Base-by-base conservation (phyloP, 345 rosid genomes). In the Brassica incana region DNA sequence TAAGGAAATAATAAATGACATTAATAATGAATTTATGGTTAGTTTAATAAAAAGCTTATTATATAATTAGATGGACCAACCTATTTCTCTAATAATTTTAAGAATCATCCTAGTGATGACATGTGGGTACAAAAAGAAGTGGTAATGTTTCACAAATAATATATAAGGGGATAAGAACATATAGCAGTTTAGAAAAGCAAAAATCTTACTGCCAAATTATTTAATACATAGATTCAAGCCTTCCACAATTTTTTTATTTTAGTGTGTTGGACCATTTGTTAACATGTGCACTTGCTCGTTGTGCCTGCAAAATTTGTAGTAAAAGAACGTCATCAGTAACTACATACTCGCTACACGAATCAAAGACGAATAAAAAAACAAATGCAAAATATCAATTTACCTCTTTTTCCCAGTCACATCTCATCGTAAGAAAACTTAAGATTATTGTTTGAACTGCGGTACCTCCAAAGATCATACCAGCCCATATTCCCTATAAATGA, bases 381-480 rank as follows among this genome's bases (percentile, higher is more conserved):
- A 6, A 38, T 8, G 25, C 1, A 16, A 12, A 30, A 32, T 0
- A 69, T 43, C 2, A 69, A 3, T 12, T 8, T 80, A 90, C 97
- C 92, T 90, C 96, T 67, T 89, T 87, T 1, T 89, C 89, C 96
- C 96, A 92, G 52, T 90, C 90, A 65, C 97, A 92, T 69, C 85
- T 83, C 7, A 80, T 66, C 5, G 90, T 88, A 36, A 92, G 87
- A 60, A 85, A 67, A 40, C 74, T 66, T 62, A 92, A 71, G 23
- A 90, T 84, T 70, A 85, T 2, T 1, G 96, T 92, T 30, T 92
- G 97, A 65, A 88, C 40, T 14, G 92, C 91, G 0, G 97, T 90
- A 40, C 97, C 95, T 14, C 92, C 95, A 25, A 90, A 90, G 1
- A 92, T 92, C 97, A 89, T 92, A 64, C 97, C 97, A 48, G 86